Evolutionary conservation across 495 filamentous ascomycete genomes (phyloP), one percentile per base, ranked within the genome.

Genomic region (Chaetomium cochliodes): DNA sequence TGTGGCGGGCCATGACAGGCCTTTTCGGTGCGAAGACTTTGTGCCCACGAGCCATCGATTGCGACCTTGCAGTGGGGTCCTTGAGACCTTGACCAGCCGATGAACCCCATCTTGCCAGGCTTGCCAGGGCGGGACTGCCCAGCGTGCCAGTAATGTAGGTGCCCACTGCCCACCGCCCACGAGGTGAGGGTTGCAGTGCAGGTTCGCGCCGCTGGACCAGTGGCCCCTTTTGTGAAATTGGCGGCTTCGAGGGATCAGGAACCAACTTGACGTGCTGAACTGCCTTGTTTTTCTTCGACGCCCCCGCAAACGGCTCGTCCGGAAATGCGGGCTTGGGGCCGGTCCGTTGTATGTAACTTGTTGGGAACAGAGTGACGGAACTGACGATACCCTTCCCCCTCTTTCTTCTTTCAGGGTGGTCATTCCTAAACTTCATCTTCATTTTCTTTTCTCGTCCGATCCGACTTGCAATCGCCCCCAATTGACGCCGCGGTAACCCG

Each of bases 101-200:
- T 16, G 44, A 18, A 16, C 30, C 25, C 9, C n/a, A n/a, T n/a
- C n/a, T n/a, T n/a, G n/a, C n/a, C n/a, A n/a, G n/a, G n/a, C n/a
- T n/a, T n/a, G n/a, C n/a, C n/a, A n/a, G n/a, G n/a, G n/a, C n/a
- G n/a, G n/a, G n/a, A n/a, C n/a, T n/a, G n/a, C n/a, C n/a, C n/a
- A n/a, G n/a, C n/a, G n/a, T n/a, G n/a, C n/a, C n/a, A n/a, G n/a
- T n/a, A n/a, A n/a, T n/a, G n/a, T n/a, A n/a, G n/a, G n/a, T n/a
- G n/a, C n/a, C n/a, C n/a, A n/a, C n/a, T n/a, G n/a, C n/a, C n/a
- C n/a, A n/a, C n/a, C n/a, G 26, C 6, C 52, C 56, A 58, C 41
- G 56, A 58, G 49, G 60, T 2, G 44, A 62, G 50, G 60, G 60
- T 62, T 54, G 50, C 60, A 63, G 41, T 23, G 61, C 52, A 63